Conservation (phyloP, 2,329 filamentous ascomycete species). For the Colletotrichum lentis region DNA sequence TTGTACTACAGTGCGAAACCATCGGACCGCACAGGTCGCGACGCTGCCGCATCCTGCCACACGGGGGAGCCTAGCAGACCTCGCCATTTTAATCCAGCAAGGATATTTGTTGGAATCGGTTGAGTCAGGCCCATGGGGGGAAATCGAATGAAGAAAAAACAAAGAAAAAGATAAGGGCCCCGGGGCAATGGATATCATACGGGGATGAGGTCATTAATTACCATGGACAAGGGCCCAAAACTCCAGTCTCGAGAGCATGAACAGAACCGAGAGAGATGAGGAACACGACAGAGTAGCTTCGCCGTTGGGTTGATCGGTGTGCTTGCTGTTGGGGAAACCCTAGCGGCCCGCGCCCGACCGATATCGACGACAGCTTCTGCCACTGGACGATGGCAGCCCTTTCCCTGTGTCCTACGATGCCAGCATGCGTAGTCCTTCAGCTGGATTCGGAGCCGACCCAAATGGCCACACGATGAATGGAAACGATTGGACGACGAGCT, state of each 20-base stretch:
- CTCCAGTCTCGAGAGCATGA: too few relatives aligned
- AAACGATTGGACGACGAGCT: background rate
- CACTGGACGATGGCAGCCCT: background rate
- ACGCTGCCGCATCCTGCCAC: slow-evolving; percentile 7
- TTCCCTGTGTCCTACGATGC: background rate
- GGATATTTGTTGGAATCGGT: slow-evolving; percentile 3
- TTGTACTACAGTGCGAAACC: background rate
- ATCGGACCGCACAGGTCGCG: background rate
- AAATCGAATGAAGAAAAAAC: background rate
- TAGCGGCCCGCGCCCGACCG: background rate
- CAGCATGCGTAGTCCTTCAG: background rate
- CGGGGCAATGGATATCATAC: slow-evolving; percentile 12
- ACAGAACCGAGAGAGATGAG: background rate
- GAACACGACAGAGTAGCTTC: background rate
- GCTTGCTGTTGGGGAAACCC: background rate
- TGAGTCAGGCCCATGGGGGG: slow-evolving; percentile 11
- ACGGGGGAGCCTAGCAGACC: slow-evolving; percentile 24
- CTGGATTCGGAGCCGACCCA: background rate
- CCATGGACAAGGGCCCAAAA: background rate
- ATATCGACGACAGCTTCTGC: background rate
- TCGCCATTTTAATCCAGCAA: slow-evolving; percentile 3
- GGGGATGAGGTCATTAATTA: background rate
- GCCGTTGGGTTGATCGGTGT: background rate
- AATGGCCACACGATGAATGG: background rate
- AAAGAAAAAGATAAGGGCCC: slow-evolving; percentile 3